Conservation (phyloP, 768 basidiomycete species). For the Pulveroboletus sp. region DNA sequence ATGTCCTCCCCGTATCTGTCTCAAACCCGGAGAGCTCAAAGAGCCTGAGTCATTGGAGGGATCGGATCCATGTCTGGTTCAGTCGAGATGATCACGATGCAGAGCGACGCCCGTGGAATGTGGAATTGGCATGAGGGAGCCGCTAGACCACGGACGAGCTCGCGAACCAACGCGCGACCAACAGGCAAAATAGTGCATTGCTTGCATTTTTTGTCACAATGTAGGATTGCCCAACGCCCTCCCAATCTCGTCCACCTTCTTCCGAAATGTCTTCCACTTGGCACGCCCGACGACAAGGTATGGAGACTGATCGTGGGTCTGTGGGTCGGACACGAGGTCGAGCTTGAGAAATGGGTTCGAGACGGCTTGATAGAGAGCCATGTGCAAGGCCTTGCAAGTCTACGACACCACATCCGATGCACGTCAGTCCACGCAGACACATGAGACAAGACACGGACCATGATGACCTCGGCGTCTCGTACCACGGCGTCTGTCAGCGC, state of each 20-base stretch:
- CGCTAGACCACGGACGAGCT: constrained; percentile 26
- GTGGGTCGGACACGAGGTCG: constrained; percentile 45
- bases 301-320: constrained; percentile 48
- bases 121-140: constrained; percentile 19
- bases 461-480: constrained; percentile 73
- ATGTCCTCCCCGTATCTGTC: constrained; percentile 90
- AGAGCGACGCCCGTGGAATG: constrained; percentile 20
- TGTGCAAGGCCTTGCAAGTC: constrained; percentile 89
- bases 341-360: constrained; percentile 85
- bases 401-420: constrained; percentile 26
- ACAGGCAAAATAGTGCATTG: background rate
- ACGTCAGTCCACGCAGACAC: no score
- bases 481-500: constrained; percentile 80
- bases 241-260: constrained; percentile 73
- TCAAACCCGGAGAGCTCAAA: constrained; percentile 60
- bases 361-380: constrained; percentile 79
- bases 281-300: constrained; percentile 58
- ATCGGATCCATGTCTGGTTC: constrained; percentile 61
- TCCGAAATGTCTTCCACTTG: constrained; percentile 69
- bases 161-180: constrained; percentile 18
- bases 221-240: constrained; percentile 49
- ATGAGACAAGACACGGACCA: constrained; percentile 43
- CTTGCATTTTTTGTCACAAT: constrained; percentile 17
- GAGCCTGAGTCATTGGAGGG: constrained; percentile 84
- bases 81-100: constrained; percentile 5